Conservation (phyloP, 441 rosid genomes). For the Dalechampia spathulata region DNA sequence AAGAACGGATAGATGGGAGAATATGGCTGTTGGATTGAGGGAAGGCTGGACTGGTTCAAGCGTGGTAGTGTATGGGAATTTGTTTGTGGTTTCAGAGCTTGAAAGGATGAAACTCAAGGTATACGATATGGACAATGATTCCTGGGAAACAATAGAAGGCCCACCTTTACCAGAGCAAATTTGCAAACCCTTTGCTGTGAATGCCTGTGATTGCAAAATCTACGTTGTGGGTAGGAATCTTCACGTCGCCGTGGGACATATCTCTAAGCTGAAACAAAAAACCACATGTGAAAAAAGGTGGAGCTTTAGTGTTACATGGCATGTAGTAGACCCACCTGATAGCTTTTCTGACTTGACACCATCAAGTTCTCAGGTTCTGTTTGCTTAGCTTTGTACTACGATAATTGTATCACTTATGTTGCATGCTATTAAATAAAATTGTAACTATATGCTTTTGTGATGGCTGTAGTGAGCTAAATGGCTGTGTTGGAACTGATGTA, state of each 20-base stretch:
- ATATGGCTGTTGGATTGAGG: slow-evolving; percentile 67
- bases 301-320: slow-evolving; percentile 63
- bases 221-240: slow-evolving; percentile 77
- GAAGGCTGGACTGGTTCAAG: slow-evolving; percentile 98
- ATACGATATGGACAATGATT: slow-evolving; percentile 49
- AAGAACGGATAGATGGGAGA: slow-evolving; percentile 59
- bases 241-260: slow-evolving; percentile 62
- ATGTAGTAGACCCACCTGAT: slow-evolving; percentile 55
- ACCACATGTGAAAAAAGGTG: slow-evolving; percentile 24
- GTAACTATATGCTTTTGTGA: slow-evolving; percentile 19
- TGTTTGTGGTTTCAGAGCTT: slow-evolving; percentile 74
- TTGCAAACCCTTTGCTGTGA: slow-evolving; percentile 82
- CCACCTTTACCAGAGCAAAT: slow-evolving; percentile 80
- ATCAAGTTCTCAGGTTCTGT: slow-evolving; percentile 73
- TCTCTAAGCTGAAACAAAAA: slow-evolving; percentile 35
- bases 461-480: slow-evolving; percentile 15
- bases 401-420: slow-evolving; percentile 10
- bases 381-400: slow-evolving; percentile 38
- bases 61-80: slow-evolving; percentile 58
- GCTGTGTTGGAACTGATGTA: slow-evolving; percentile 5
- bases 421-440: slow-evolving; percentile 13
- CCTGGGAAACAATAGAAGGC: slow-evolving; percentile 72
- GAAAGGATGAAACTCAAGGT: slow-evolving; percentile 95
- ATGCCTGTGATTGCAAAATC: slow-evolving; percentile 46
- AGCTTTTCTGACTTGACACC: slow-evolving; percentile 64